phyloP scores from a whole-genome alignment of 495 filamentous ascomycete species.

The Trichoderma reesei region DNA sequence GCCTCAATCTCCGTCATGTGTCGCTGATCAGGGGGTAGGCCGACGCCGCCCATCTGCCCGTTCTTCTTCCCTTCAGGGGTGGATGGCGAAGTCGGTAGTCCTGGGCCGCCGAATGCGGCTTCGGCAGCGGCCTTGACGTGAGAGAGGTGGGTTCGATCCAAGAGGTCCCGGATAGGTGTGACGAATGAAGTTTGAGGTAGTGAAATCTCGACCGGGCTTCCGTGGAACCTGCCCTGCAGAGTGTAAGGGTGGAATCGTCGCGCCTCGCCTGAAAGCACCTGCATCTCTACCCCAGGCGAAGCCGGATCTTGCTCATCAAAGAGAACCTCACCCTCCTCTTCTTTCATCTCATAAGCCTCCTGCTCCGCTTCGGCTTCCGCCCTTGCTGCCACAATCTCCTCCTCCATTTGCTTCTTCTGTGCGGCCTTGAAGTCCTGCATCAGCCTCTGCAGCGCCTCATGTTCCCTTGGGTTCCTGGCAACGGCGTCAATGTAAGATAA shows the following conservation, averaged over 20 bases:
- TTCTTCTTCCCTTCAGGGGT: constrained; percentile 26
- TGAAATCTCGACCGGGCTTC: constrained; percentile 4
- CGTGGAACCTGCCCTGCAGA: constrained; percentile 6
- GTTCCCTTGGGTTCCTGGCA: constrained; percentile 41
- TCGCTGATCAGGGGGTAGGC: constrained; percentile 57
- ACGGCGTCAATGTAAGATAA: constrained; percentile 30
- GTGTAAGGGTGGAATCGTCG: constrained; percentile 9
- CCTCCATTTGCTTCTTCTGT: constrained; percentile 39
- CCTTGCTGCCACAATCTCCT: constrained; percentile 36
- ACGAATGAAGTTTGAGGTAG: constrained; percentile 49
- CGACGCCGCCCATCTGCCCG: constrained; percentile 56
- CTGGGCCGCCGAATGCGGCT: constrained; percentile 60
- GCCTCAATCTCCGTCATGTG: constrained; percentile 77
- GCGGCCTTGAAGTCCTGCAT: constrained; percentile 42
- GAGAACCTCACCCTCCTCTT: constrained; percentile 28
- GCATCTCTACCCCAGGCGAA: not conserved
- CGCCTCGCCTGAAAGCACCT: not conserved
- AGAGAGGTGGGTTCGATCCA: constrained; percentile 55
- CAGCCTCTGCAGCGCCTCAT: constrained; percentile 37
- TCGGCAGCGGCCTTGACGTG: constrained; percentile 64
- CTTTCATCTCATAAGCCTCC: constrained; percentile 15
- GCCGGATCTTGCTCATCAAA: constrained; percentile 13
- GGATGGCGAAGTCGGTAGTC: constrained; percentile 58
- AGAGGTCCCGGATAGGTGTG: constrained; percentile 53
- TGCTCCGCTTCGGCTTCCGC: constrained; percentile 26